phyloP scores from a whole-genome alignment of 192 early-diverging fungal species.

The Mortierella hygrophila region DNA sequence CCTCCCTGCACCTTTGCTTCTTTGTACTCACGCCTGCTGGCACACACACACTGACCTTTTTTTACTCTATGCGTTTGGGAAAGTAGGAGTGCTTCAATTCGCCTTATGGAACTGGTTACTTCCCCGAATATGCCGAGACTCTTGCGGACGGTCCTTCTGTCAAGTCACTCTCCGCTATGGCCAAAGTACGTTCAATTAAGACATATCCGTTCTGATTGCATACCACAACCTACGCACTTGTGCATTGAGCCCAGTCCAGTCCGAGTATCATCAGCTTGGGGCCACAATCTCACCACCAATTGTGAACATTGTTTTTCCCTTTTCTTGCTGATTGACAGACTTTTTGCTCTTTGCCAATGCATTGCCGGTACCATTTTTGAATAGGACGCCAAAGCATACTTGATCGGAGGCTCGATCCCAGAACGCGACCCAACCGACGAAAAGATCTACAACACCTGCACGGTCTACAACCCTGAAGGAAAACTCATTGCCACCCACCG shows the following conservation, averaged over 20 bases:
- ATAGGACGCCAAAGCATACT: slow-evolving; percentile 82
- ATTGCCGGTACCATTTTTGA: too few species aligned
- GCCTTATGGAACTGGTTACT: slow-evolving; percentile 94
- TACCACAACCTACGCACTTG: background rate
- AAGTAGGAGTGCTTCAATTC: slow-evolving; percentile 97
- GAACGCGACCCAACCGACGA: slow-evolving; percentile 70
- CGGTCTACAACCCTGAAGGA: slow-evolving; percentile 79
- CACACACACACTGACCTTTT: background rate
- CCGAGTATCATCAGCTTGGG: background rate
- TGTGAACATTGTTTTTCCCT: too few species aligned
- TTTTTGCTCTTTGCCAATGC: too few species aligned
- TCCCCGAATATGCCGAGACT: slow-evolving; percentile 92
- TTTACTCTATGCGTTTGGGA: background rate
- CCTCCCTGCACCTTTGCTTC: background rate
- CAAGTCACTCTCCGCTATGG: slow-evolving; percentile 82
- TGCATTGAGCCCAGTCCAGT: background rate
- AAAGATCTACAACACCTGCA: slow-evolving; percentile 88
- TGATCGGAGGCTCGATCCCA: slow-evolving; percentile 94
- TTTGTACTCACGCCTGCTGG: background rate
- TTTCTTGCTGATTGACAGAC: too few species aligned
- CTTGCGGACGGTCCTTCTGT: slow-evolving; percentile 79
- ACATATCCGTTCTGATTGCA: background rate
- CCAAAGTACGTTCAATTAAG: slow-evolving; percentile 62
- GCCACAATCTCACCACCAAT: background rate
- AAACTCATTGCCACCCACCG: slow-evolving; percentile 74